Evolutionary conservation across 176 grass and related monocot species (phyloP).

Genomic region (Oryza rufipogon): DNA sequence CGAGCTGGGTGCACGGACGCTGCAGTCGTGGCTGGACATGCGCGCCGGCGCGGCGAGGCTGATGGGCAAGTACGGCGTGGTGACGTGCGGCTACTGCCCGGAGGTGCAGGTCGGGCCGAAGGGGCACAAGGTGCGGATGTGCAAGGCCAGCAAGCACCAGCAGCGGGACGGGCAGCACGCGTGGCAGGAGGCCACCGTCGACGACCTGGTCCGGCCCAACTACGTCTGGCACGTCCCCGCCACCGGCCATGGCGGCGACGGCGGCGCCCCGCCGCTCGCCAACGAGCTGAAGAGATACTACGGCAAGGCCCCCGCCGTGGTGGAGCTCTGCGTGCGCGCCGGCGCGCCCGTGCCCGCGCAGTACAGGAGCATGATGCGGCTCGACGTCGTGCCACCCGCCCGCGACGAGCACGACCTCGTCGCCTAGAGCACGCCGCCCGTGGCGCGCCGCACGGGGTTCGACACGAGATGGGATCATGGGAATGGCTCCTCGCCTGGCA

Average conservation of each 20-base stretch:
- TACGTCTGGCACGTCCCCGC: constrained; percentile 59
- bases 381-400: constrained; percentile 43
- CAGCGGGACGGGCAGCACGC: constrained; percentile 34
- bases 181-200: constrained; percentile 72
- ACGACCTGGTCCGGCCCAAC: constrained; percentile 64
- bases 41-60: constrained; percentile 49
- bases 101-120: constrained; percentile 80
- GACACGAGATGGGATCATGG: no score
- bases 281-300: constrained; percentile 85
- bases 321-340: constrained; percentile 62
- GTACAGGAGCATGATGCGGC: constrained; percentile 46
- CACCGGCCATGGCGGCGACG: background rate
- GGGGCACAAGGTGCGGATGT: background rate
- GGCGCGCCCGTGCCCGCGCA: constrained; percentile 17
- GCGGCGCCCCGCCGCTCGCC: background rate
- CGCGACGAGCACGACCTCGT: constrained; percentile 73
- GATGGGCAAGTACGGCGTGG: constrained; percentile 60
- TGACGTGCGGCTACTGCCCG: constrained; percentile 76
- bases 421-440: background rate
- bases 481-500: no score
- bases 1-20: constrained; percentile 45
- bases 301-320: constrained; percentile 41
- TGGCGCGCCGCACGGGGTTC: no score
- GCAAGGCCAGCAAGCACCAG: constrained; percentile 61
- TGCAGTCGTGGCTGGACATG: constrained; percentile 61